A percentile compares a stretch with the other conserved stretches of the same genome.
phyloP scores from a whole-genome alignment of 768 basidiomycete genomes.

The Kwoniella botswanensis region DNA sequence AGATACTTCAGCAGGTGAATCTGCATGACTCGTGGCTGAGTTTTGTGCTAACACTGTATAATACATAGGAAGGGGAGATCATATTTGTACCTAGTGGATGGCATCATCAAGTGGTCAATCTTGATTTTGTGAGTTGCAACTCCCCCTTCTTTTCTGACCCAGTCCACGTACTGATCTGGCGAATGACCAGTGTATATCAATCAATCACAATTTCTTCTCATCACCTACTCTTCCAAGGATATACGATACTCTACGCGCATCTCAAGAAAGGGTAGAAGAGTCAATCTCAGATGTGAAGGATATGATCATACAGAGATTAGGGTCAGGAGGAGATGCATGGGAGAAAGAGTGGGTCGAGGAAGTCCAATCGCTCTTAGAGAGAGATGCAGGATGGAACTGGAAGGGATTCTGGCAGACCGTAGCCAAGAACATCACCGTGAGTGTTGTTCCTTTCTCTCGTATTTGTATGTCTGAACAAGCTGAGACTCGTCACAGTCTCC shows the following conservation, averaged over 20 bases:
- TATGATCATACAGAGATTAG: slow-evolving; percentile 43
- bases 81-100: slow-evolving; percentile 58
- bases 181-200: slow-evolving; percentile 52
- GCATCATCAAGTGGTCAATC: slow-evolving; percentile 57
- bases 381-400: slow-evolving; percentile 56
- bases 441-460: neutral
- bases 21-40: neutral
- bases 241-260: slow-evolving; percentile 54
- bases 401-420: slow-evolving; percentile 51
- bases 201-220: slow-evolving; percentile 58
- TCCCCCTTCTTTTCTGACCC: neutral
- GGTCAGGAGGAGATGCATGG: slow-evolving; percentile 34
- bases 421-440: slow-evolving; percentile 39
- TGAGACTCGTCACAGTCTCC: slow-evolving; percentile 8
- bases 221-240: slow-evolving; percentile 47
- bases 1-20: slow-evolving; percentile 46
- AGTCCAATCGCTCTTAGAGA: slow-evolving; percentile 51
- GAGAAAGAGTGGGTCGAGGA: slow-evolving; percentile 54
- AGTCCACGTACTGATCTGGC: too few species aligned
- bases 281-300: slow-evolving; percentile 49
- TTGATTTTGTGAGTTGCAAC: slow-evolving; percentile 48
- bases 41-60: neutral
- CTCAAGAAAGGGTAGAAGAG: slow-evolving; percentile 55
- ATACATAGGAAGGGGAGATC: slow-evolving; percentile 51
- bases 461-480: neutral